Percentiles rank a stretch among this genome's conserved stretches.
Conservation (phyloP, 805 yeast genomes). For the Teunomyces tritomae region DNA sequence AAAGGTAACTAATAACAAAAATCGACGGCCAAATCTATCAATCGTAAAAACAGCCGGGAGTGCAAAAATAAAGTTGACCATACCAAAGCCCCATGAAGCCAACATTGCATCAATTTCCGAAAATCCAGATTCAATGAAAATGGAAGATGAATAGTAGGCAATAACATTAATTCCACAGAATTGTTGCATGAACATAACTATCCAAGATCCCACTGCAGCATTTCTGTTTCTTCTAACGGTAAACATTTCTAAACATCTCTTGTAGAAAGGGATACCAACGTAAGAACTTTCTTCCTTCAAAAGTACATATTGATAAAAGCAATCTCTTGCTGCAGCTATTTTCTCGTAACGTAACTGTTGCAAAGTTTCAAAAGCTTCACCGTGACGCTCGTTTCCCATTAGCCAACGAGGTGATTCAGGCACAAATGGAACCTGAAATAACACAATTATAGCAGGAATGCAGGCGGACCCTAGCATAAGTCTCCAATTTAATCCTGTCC, state of each 20-base stretch:
- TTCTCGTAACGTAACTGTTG: slow-evolving; percentile 42
- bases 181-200: slow-evolving; percentile 88
- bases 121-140: slow-evolving; percentile 68
- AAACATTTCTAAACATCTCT: slow-evolving; percentile 56
- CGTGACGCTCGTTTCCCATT: slow-evolving; percentile 49
- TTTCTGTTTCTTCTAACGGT: slow-evolving; percentile 78
- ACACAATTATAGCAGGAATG: slow-evolving; percentile 54
- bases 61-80: slow-evolving; percentile 76
- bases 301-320: slow-evolving; percentile 55
- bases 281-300: slow-evolving; percentile 61
- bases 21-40: slow-evolving; percentile 74
- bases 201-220: slow-evolving; percentile 75
- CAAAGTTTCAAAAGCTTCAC: slow-evolving; percentile 51
- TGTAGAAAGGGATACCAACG: slow-evolving; percentile 41
- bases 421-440: slow-evolving; percentile 48
- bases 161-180: slow-evolving; percentile 88
- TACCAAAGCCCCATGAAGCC: slow-evolving; percentile 87
- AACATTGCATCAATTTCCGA: slow-evolving; percentile 59
- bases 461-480: slow-evolving; percentile 64
- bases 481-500: slow-evolving; percentile 55
- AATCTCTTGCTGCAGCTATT: slow-evolving; percentile 63
- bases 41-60: slow-evolving; percentile 79
- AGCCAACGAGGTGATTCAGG: slow-evolving; percentile 76
- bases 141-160: slow-evolving; percentile 79
- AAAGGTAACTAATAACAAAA: slow-evolving; percentile 55